These are phyloP conservation scores for Neurospora intermedia DNA, from an alignment of 495 filamentous ascomycete species.

Conservation along the genomic window DNA sequence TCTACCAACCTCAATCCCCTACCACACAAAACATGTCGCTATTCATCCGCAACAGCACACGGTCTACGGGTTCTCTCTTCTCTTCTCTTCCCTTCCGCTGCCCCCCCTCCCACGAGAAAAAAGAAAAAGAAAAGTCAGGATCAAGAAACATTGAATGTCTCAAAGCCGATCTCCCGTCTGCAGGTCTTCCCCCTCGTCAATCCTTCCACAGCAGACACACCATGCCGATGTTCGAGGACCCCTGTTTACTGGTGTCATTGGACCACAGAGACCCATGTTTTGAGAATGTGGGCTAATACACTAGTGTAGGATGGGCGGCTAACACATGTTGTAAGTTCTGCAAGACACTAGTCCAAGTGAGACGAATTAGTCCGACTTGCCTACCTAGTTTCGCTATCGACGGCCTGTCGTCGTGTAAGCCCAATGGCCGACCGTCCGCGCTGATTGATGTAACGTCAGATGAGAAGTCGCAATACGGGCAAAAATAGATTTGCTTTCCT, in stretches of 20 bases:
- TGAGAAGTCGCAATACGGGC: not conserved
- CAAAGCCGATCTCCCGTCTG: not conserved
- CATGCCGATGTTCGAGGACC: not conserved
- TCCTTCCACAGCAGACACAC: not conserved
- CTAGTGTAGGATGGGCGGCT: not conserved
- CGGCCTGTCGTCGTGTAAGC: not conserved
- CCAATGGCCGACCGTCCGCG: not conserved
- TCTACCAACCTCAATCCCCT: too few relatives aligned
- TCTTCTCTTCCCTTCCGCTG: not conserved
- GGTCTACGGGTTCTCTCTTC: too few relatives aligned
- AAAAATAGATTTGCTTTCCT: not conserved
- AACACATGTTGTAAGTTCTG: not conserved
- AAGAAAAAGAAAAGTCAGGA: not conserved
- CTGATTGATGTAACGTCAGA: not conserved
- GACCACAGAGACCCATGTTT: not conserved
- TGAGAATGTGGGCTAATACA: conserved; percentile 2
- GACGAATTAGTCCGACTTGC: not conserved
- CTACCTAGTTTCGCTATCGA: not conserved
- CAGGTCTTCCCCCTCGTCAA: not conserved
- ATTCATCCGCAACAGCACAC: not conserved
- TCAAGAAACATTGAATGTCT: conserved; percentile 1
- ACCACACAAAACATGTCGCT: not conserved
- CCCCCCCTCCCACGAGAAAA: not conserved
- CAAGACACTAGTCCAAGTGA: not conserved
- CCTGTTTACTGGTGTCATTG: not conserved